phyloP scores from a whole-genome alignment of 2,329 filamentous ascomycete genomes.

The Neofusicoccum laricinum region DNA sequence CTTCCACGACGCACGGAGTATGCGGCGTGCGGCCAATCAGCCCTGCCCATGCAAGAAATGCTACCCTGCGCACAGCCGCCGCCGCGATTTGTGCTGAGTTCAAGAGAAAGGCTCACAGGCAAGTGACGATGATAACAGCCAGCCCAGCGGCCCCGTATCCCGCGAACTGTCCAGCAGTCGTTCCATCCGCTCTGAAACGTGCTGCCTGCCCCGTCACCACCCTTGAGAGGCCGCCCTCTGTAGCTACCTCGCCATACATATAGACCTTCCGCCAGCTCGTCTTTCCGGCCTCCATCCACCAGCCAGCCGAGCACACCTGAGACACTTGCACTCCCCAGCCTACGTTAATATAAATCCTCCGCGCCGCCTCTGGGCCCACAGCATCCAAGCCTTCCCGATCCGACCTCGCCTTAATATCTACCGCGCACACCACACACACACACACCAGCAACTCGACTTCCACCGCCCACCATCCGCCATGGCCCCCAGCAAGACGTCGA shows the following conservation, averaged over 20 bases:
- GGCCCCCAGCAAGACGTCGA: background rate
- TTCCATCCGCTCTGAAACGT: background rate
- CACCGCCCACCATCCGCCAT: background rate
- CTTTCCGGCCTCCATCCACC: constrained; percentile 3
- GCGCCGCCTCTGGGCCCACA: background rate
- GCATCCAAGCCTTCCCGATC: background rate
- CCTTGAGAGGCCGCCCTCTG: constrained; percentile 3
- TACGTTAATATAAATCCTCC: constrained; percentile 4
- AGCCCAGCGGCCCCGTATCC: constrained; percentile 1
- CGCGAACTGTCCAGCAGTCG: constrained; percentile 9
- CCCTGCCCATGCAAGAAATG: constrained; percentile 5
- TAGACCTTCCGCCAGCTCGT: background rate
- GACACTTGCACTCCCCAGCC: background rate
- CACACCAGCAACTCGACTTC: background rate
- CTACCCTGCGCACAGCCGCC: constrained; percentile 12
- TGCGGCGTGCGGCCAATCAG: background rate
- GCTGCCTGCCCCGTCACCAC: background rate
- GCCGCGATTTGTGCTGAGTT: constrained; percentile 4
- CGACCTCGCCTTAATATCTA: background rate
- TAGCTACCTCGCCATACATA: background rate
- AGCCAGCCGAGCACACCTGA: constrained; percentile 3
- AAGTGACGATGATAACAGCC: constrained; percentile 8
- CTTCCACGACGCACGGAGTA: constrained; percentile 3
- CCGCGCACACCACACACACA: background rate
- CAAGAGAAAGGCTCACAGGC: background rate